A percentile compares a stretch with the other conserved stretches of the same genome.
Conservation (phyloP, 2,329 filamentous ascomycete species). For the Arthroderma sp. region DNA sequence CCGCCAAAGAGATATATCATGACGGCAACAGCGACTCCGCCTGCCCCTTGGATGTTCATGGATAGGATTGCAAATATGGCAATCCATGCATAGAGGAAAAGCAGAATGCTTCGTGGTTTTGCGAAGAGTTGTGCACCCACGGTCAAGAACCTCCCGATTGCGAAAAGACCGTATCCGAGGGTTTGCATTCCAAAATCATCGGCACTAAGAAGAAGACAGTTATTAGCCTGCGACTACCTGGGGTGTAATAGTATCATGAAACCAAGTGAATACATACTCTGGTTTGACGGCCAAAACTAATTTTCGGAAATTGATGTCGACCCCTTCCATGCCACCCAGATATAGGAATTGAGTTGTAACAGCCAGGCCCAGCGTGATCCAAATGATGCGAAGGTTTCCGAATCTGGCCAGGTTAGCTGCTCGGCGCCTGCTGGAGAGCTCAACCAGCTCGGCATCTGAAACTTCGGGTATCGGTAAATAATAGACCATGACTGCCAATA, state of each 20-base stretch:
- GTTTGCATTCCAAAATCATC: slow-evolving; percentile 34
- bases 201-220: slow-evolving; percentile 11
- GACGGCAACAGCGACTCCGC: slow-evolving; percentile 36
- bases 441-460: slow-evolving; percentile 46
- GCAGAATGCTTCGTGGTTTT: slow-evolving; percentile 45
- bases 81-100: slow-evolving; percentile 40
- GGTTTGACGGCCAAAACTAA: slow-evolving; percentile 33
- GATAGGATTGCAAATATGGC: slow-evolving; percentile 40
- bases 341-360: slow-evolving; percentile 47
- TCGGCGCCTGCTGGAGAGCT: slow-evolving; percentile 38
- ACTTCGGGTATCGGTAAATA: slow-evolving; percentile 51
- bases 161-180: slow-evolving; percentile 45
- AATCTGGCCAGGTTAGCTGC: slow-evolving; percentile 36
- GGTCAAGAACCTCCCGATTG: slow-evolving; percentile 43
- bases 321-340: slow-evolving; percentile 46
- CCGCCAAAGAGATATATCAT: slow-evolving; percentile 48
- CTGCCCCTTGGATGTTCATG: slow-evolving; percentile 35
- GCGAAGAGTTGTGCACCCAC: slow-evolving; percentile 41
- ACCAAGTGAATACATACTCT: slow-evolving; percentile 10
- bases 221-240: slow-evolving; percentile 7
- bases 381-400: slow-evolving; percentile 37
- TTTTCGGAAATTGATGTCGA: slow-evolving; percentile 35
- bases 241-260: neutral
- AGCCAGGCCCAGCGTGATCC: slow-evolving; percentile 42
- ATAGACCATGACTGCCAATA: slow-evolving; percentile 46